Evolutionary conservation across 805 yeast species (phyloP), one percentile per base, ranked within the genome.

Genomic region (Metschnikowia proteae): DNA sequence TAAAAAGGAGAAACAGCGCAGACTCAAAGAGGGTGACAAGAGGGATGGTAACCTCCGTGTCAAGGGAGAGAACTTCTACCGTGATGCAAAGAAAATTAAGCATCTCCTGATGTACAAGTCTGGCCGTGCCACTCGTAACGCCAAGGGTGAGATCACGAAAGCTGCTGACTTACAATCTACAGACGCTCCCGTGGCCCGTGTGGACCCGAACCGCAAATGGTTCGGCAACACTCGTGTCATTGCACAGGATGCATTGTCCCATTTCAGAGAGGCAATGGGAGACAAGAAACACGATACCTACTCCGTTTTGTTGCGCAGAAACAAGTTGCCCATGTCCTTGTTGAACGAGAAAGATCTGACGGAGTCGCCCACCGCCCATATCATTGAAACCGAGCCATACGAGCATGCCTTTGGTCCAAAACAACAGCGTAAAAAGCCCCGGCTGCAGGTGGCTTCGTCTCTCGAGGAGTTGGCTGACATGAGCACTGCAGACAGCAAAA

Each of bases 221-320:
- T 94, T 94, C 64, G 97, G 97, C 43, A 94, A 90, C 70, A 89
- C 99, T 10, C 81, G 99, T 63, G 99, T 92, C 36, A 92, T 92
- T 62, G 92, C 97, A 4, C 99, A 92, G 67, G 97, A 94, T 75
- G 97, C 98, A 1, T 74, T 92, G 60, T 75, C 86, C 28, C 98
- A 94, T 71, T 92, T 92, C 73, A 79, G 99, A 66, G 94, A 88
- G 57, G 97, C 97, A 6, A 77, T 92, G 72, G 95, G 94, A 42
- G 96, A 85, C 53, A 86, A 86, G 60, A 80, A 84, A 60, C 76
- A 83, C 57, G 96, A 92, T 61, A 67, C 83, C 1, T 92, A 90
- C 66, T 95, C 91, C 61, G 96, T 92, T 38, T 71, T 92, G 50
- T 70, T 92, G 64, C 84, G 86, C 63, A 81, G 96, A 68, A 92